Conservation (phyloP, 2,329 filamentous ascomycete genomes). For the Verticillium longisporum region DNA sequence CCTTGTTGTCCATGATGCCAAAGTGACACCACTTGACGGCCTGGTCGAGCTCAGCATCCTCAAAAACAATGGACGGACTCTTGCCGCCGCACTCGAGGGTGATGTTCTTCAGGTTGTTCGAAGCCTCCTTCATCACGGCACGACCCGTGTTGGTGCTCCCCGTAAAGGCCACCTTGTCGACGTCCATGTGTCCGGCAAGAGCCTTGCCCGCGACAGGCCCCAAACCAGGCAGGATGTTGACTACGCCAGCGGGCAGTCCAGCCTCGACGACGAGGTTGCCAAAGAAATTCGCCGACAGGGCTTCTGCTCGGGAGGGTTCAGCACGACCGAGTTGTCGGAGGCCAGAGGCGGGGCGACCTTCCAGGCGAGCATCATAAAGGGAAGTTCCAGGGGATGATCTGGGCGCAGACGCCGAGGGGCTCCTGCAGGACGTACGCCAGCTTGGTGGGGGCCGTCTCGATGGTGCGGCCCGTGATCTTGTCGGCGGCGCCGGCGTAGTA, state of each 20-base stretch:
- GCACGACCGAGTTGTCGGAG: slow-evolving; percentile 50
- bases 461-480: slow-evolving; percentile 63
- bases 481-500: slow-evolving; percentile 67
- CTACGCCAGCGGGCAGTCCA: slow-evolving; percentile 65
- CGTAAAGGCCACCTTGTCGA: slow-evolving; percentile 67
- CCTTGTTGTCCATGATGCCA: slow-evolving; percentile 45
- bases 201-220: slow-evolving; percentile 57
- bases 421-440: slow-evolving; percentile 63
- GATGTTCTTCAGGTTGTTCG: slow-evolving; percentile 50
- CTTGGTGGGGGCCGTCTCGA: slow-evolving; percentile 56
- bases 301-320: slow-evolving; percentile 55
- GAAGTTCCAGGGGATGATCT: slow-evolving; percentile 62
- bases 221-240: slow-evolving; percentile 63
- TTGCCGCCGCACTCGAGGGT: slow-evolving; percentile 54
- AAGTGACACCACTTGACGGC: slow-evolving; percentile 43
- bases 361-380: slow-evolving; percentile 45
- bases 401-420: slow-evolving; percentile 60
- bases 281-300: slow-evolving; percentile 53
- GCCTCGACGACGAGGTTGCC: slow-evolving; percentile 59
- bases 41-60: slow-evolving; percentile 52
- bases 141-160: slow-evolving; percentile 60
- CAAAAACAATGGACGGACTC: slow-evolving; percentile 49
- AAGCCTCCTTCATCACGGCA: slow-evolving; percentile 62
- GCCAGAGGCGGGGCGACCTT: slow-evolving; percentile 61
- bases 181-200: slow-evolving; percentile 53